phyloP scores from a whole-genome alignment of 208 protist genomes.

The Novymonas esmeraldas region DNA sequence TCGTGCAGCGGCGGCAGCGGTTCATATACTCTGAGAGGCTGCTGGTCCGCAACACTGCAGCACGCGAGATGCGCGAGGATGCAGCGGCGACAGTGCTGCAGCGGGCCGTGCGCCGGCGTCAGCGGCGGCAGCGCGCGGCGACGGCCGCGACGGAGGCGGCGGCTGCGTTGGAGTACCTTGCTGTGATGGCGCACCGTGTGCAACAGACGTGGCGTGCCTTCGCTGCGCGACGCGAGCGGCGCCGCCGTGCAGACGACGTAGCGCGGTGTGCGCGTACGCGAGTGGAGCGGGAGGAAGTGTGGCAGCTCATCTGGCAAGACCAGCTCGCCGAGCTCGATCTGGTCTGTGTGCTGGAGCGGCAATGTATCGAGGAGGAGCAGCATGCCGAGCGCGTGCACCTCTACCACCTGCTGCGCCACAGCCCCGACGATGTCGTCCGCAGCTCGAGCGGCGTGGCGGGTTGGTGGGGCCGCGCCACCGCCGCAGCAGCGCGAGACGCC shows the following conservation, averaged over 20 bases:
- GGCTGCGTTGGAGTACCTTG: slow-evolving; percentile 19
- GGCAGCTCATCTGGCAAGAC: slow-evolving; percentile 24
- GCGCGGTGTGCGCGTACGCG: slow-evolving; percentile 33
- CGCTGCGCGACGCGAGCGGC: slow-evolving; percentile 27
- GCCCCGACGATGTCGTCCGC: neutral
- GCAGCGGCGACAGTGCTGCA: slow-evolving; percentile 47
- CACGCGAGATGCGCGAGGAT: slow-evolving; percentile 44
- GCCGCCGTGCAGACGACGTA: slow-evolving; percentile 9
- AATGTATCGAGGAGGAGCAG: slow-evolving; percentile 34
- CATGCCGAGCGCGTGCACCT: slow-evolving; percentile 21
- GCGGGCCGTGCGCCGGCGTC: slow-evolving; percentile 38
- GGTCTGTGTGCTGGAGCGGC: slow-evolving; percentile 29
- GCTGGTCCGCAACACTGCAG: slow-evolving; percentile 31
- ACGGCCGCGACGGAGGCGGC: slow-evolving; percentile 26
- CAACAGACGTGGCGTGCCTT: slow-evolving; percentile 51
- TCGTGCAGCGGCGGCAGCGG: slow-evolving; percentile 3
- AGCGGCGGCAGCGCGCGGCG: slow-evolving; percentile 9
- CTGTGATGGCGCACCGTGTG: slow-evolving; percentile 24
- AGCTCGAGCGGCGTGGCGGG: neutral
- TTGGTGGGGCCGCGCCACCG: no score
- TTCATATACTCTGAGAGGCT: slow-evolving; percentile 38
- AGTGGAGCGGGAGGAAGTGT: slow-evolving; percentile 52
- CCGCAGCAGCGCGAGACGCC: neutral
- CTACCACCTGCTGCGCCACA: slow-evolving; percentile 8
- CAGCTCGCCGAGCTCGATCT: slow-evolving; percentile 31